Conservation (phyloP, 805 yeast species). For the Wickerhamomyces sydowiorum region DNA sequence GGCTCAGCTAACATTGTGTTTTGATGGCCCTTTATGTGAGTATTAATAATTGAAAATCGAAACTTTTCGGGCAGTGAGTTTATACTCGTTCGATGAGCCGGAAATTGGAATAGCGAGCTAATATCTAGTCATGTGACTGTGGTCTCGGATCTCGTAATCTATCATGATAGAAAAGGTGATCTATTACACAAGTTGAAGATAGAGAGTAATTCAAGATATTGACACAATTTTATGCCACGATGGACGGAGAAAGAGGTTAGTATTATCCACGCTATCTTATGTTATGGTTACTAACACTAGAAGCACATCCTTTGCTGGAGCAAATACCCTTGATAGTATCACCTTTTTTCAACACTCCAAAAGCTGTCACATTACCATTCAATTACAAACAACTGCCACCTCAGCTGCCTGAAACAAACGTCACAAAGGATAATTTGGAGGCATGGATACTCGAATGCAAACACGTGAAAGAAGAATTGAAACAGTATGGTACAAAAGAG, state of each 20-base stretch:
- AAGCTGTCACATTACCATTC: constrained; percentile 45
- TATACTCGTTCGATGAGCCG: too few relatives aligned
- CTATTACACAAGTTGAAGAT: too few relatives aligned
- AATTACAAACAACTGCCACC: constrained; percentile 36
- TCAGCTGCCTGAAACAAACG: constrained; percentile 26
- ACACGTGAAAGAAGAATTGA: constrained; percentile 22
- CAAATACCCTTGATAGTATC: constrained; percentile 53
- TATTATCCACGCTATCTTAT: background rate
- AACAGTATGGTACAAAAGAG: constrained; percentile 20
- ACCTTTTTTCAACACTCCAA: constrained; percentile 48
- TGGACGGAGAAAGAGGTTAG: background rate
- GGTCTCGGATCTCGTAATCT: too few relatives aligned
- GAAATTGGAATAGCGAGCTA: too few relatives aligned
- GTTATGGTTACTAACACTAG: background rate
- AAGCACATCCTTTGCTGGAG: constrained; percentile 42
- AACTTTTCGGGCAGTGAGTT: too few relatives aligned
- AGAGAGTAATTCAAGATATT: too few relatives aligned
- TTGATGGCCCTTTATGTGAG: background rate
- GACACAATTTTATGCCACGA: background rate
- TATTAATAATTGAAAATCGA: background rate
- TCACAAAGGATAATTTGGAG: constrained; percentile 23
- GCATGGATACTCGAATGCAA: constrained; percentile 28
- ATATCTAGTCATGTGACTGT: too few relatives aligned
- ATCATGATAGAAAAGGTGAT: too few relatives aligned
- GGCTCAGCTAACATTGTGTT: constrained; percentile 44